Conservation (phyloP, 2,329 filamentous ascomycete genomes). For the Nemania sp. region DNA sequence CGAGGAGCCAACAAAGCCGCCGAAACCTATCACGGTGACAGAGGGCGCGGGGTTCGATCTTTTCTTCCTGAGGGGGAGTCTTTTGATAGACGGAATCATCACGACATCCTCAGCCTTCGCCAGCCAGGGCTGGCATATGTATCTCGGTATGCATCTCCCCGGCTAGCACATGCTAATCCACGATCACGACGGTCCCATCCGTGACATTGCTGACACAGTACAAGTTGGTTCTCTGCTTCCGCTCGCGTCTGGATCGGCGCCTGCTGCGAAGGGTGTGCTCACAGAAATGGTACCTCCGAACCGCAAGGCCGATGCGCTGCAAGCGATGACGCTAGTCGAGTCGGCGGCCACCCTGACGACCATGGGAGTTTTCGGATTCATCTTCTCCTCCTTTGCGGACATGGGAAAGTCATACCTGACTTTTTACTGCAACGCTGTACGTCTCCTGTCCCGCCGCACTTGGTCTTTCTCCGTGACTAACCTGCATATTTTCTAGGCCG, state of each 20-base stretch:
- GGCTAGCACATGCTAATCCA: no score
- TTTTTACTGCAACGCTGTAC: constrained; percentile 37
- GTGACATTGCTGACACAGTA: background rate
- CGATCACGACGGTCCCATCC: background rate
- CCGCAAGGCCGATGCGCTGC: constrained; percentile 32
- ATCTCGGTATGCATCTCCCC: constrained; percentile 29
- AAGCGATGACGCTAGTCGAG: constrained; percentile 35
- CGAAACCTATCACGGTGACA: constrained; percentile 20
- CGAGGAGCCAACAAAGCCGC: constrained; percentile 32
- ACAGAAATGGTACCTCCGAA: constrained; percentile 35
- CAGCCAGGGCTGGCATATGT: constrained; percentile 34
- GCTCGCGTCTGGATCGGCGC: constrained; percentile 34
- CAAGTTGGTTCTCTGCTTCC: constrained; percentile 34
- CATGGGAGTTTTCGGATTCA: constrained; percentile 33
- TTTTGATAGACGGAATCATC: constrained; percentile 32
- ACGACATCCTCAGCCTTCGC: constrained; percentile 33
- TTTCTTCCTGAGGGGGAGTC: constrained; percentile 34
- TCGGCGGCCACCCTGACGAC: constrained; percentile 31
- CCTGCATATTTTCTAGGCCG: constrained; percentile 25
- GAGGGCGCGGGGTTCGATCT: constrained; percentile 34
- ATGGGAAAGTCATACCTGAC: constrained; percentile 33
- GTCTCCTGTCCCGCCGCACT: background rate
- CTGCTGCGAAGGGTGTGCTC: constrained; percentile 34
- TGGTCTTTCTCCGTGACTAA: background rate
- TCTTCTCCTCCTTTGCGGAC: constrained; percentile 34